phyloP scores from a whole-genome alignment of 179 eudicot species.

The Vitellaria paradoxa region DNA sequence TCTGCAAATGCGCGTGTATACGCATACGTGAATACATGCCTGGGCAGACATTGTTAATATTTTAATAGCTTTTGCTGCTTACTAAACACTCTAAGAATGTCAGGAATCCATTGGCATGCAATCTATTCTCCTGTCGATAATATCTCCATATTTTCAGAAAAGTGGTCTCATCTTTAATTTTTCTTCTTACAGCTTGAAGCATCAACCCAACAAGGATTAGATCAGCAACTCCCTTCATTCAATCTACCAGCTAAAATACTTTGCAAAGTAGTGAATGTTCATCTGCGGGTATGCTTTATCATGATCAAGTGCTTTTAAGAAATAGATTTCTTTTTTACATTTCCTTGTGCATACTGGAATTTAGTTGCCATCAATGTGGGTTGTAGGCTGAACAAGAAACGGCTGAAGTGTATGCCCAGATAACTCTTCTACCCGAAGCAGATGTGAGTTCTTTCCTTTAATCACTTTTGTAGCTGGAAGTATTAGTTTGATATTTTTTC shows the following conservation, averaged over 20 bases:
- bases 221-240: slow-evolving; percentile 81
- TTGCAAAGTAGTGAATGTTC: slow-evolving; percentile 77
- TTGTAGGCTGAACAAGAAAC: slow-evolving; percentile 90
- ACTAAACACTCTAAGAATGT: too few relatives aligned
- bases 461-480: background rate
- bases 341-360: background rate
- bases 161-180: background rate
- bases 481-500: background rate
- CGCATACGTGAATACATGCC: too few relatives aligned
- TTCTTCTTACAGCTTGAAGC: slow-evolving; percentile 75
- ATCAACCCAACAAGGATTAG: slow-evolving; percentile 78
- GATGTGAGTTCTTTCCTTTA: slow-evolving; percentile 54
- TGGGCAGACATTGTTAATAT: too few relatives aligned
- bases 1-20: too few relatives aligned
- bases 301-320: background rate
- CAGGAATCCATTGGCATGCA: background rate
- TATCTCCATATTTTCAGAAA: background rate
- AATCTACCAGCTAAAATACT: slow-evolving; percentile 85
- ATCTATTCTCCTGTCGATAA: background rate
- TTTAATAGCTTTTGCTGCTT: too few relatives aligned
- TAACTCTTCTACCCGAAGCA: slow-evolving; percentile 69
- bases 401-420: slow-evolving; percentile 91
- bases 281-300: slow-evolving; percentile 55
- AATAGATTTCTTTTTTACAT: background rate
- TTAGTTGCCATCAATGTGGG: slow-evolving; percentile 7